Evolutionary conservation across 345 rosid genomes (phyloP), one percentile per base, ranked within the genome.

Genomic region (Pugionium dolabratum): DNA sequence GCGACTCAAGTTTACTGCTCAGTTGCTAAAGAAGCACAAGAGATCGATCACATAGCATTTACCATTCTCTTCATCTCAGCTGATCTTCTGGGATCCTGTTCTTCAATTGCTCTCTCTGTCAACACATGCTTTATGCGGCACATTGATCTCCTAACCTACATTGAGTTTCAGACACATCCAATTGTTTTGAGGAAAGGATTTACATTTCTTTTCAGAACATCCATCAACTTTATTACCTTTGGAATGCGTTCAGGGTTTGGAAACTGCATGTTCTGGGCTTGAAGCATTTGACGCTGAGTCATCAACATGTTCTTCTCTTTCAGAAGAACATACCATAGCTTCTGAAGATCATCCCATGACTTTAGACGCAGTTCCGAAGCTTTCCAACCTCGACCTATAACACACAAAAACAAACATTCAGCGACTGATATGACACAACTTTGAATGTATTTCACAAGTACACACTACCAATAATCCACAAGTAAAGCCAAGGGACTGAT

Each of bases 231-330:
- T 18, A 18, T 18, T 78, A 88, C 97, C 96, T 94, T 91, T n/a
- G 96, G 93, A 54, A 88, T 59, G 71, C 99, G 96, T 72, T 95
- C 99, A 51, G 97, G 99, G 81, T 88, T 88, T 5, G 96, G 93
- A 69, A 95, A 95, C 59, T 79, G 78, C 52, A 95, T 78, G 79
- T 83, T 95, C 71, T 90, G 88, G 0, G 97, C 76, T 66, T 90
- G 87, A 79, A 94, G 96, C 99, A 90, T 84, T 81, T 94, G 96
- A 25, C 87, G 87, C 64, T 94, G 99, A 69, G 93, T 87, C 95
- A 88, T 88, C 80, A 94, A 75, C 99, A 90, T 87, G 81, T 94
- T 94, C 65, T 90, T 94, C 88, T 94, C 97, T 73, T 94, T 90
- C 6, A 94, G 72, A 28, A 94, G 75, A 73, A 94, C 96, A 59